Base-by-base conservation (phyloP, 1,139 yeast species). In the Yamadazyma buinensis region DNA sequence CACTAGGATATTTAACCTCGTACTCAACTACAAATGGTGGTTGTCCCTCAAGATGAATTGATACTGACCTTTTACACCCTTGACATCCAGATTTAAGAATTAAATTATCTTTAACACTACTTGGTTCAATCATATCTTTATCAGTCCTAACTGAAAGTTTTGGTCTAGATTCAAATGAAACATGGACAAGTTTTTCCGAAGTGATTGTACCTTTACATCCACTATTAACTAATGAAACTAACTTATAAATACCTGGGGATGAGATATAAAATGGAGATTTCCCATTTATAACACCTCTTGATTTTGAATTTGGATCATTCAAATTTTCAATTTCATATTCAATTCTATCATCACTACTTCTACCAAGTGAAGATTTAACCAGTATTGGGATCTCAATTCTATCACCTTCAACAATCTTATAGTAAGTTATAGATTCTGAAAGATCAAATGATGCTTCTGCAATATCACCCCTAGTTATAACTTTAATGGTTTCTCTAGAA, bases 21-120 rank as follows among this genome's bases (percentile, higher is more conserved):
- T 88, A 90, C 35, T 77, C 78, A 26, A 90, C 64, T 8, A 75
- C 60, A 47, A 87, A 88, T 21, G 97, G 97, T 0, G 84, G 70
- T 4, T 74, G 61, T 1, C 96, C 96, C 29, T 61, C 49, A 25
- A 69, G 47, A 4, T 47, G 35, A 26, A 69, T 39, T 2, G 48
- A 47, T 8, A 60, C 49, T 19, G 51, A 50, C 30, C 57, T 55
- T 1, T 41, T 38, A 30, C 64, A 51, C 19, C 54, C 52, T 37
- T 62, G 67, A 38, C 75, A 69, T 5, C 64, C 53, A 3, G 68
- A 48, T 8, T 47, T 51, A 34, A 68, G 48, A 25, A 56, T 56
- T 15, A 61, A 22, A 12, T 33, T 34, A 25, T 35, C n/a, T 37
- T 33, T 21, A 4, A 22, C 28, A 24, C 29, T 23, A 7, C 13